Conservation (phyloP, 805 yeast genomes). For the Myxozyma neotropica region DNA sequence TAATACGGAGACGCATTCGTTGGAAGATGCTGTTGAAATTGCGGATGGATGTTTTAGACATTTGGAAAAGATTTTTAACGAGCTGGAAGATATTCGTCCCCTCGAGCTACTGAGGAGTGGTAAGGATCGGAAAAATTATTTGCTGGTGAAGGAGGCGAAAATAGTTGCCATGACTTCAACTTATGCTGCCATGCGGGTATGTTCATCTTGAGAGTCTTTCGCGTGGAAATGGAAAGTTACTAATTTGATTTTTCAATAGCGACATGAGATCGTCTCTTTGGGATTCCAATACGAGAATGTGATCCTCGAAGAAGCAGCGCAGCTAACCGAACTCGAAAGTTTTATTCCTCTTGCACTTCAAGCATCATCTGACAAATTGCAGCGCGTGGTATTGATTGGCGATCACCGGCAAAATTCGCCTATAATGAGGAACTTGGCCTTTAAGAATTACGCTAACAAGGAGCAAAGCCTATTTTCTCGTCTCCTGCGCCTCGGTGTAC, state of each 20-base stretch:
- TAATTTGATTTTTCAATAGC: background rate
- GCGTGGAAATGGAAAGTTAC: background rate
- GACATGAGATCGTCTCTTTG: constrained; percentile 25
- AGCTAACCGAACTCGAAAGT: constrained; percentile 42
- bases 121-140: constrained; percentile 35
- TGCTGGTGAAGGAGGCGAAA: constrained; percentile 38
- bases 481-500: constrained; percentile 37
- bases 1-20: constrained; percentile 15
- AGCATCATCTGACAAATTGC: constrained; percentile 14
- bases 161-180: constrained; percentile 41
- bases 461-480: constrained; percentile 39
- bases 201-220: background rate
- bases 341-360: constrained; percentile 39
- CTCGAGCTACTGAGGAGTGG: constrained; percentile 35
- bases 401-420: constrained; percentile 41
- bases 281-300: constrained; percentile 40
- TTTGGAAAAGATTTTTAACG: constrained; percentile 37
- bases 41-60: constrained; percentile 33
- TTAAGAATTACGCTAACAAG: constrained; percentile 28
- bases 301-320: constrained; percentile 44
- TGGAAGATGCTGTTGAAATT: constrained; percentile 25
- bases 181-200: constrained; percentile 31
- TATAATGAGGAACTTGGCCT: constrained; percentile 23
- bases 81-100: constrained; percentile 39
- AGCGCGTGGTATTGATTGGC: constrained; percentile 45